Percentiles rank a stretch among this genome's conserved stretches.
These are phyloP conservation scores for Tetrahymena borealis DNA, from an alignment of 73 alveolate species.

Conservation along the genomic window DNA sequence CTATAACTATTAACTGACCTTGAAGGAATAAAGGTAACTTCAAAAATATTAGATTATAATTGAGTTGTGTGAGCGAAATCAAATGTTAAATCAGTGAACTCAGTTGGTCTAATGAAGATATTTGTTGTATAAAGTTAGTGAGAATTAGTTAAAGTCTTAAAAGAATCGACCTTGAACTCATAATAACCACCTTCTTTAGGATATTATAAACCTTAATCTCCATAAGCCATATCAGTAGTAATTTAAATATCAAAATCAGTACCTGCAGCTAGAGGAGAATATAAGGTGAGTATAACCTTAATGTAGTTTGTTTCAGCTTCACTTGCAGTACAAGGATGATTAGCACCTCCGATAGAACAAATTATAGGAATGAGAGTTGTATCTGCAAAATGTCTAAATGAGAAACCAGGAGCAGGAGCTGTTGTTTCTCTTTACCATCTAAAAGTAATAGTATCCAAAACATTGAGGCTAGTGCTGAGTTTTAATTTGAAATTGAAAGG, in stretches of 20 bases:
- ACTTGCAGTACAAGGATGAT: not conserved
- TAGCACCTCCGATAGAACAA: not conserved
- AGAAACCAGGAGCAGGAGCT: not conserved
- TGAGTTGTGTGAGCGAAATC: not conserved
- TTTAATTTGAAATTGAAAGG: not conserved
- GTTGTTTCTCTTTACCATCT: not conserved
- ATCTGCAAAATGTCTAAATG: not conserved
- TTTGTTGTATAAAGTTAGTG: not conserved
- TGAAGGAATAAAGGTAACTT: not conserved
- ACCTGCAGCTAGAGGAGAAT: not conserved
- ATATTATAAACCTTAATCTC: not conserved
- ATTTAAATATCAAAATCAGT: not conserved
- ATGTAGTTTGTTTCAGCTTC: not conserved
- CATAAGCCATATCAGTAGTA: not conserved
- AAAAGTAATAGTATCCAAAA: not conserved
- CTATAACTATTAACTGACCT: not conserved
- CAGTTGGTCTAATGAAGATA: not conserved
- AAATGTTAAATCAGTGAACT: not conserved
- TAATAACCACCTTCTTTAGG: not conserved
- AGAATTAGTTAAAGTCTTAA: not conserved
- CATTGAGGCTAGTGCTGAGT: not conserved
- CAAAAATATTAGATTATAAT: not conserved
- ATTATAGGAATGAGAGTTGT: not conserved
- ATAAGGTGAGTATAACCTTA: not conserved
- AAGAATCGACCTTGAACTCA: not conserved